phyloP scores from a whole-genome alignment of 1,284 basidiomycete species.

The Hypsizygus ulmarius region DNA sequence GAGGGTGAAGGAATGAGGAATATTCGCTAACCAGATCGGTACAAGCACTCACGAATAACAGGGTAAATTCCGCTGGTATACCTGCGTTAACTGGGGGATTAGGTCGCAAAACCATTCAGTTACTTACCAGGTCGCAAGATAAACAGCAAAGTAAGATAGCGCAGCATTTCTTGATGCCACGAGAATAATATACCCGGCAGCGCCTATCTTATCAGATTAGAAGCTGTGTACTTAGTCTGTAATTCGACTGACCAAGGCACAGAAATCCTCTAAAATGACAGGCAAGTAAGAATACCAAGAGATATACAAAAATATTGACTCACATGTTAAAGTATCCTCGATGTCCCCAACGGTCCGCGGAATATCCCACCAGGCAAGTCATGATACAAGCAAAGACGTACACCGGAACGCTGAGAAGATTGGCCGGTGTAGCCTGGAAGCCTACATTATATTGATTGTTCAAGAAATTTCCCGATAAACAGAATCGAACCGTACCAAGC shows the following conservation, averaged over 20 bases:
- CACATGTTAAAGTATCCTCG: conserved; percentile 65
- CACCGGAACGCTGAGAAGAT: conserved; percentile 69
- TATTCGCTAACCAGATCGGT: neutral
- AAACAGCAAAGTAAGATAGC: conserved; percentile 69
- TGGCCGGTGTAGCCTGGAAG: conserved; percentile 68
- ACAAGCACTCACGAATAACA: conserved; percentile 53
- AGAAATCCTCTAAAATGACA: conserved; percentile 30
- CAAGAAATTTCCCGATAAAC: conserved; percentile 7
- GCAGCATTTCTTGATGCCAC: conserved; percentile 58
- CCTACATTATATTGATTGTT: conserved; percentile 34
- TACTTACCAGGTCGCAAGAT: conserved; percentile 58
- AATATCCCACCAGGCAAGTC: conserved; percentile 62
- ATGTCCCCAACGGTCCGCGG: conserved; percentile 57
- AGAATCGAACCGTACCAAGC: conserved; percentile 41
- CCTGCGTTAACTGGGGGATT: neutral
- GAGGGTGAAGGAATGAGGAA: neutral
- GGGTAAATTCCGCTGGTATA: conserved; percentile 64
- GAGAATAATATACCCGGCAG: conserved; percentile 67
- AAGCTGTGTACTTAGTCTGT: conserved; percentile 1
- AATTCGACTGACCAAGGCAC: conserved; percentile 32
- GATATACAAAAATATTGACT: conserved; percentile 21
- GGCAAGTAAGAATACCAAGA: neutral
- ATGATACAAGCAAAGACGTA: conserved; percentile 64
- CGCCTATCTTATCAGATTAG: conserved; percentile 28
- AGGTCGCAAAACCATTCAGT: neutral